These are phyloP conservation scores for Typha latifolia DNA, from an alignment of 176 grass and related monocot genomes.

Conservation along the genomic window DNA sequence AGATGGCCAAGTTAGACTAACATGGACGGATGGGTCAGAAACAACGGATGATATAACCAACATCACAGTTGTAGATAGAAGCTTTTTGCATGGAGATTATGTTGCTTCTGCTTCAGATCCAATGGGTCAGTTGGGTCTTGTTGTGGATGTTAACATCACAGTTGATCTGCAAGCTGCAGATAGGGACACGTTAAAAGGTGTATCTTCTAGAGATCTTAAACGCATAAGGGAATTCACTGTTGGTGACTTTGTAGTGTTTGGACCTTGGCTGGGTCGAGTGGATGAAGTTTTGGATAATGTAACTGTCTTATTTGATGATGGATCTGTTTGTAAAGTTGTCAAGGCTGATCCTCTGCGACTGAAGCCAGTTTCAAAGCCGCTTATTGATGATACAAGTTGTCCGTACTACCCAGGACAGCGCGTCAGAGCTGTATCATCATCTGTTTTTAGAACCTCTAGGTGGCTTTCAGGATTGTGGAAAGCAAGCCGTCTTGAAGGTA, in stretches of 20 bases:
- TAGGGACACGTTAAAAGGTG: slow-evolving; percentile 43
- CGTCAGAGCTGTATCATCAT: slow-evolving; percentile 64
- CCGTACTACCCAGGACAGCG: slow-evolving; percentile 91
- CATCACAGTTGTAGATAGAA: slow-evolving; percentile 55
- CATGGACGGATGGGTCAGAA: slow-evolving; percentile 53
- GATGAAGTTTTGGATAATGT: slow-evolving; percentile 92
- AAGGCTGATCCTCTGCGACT: slow-evolving; percentile 68
- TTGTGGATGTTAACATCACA: slow-evolving; percentile 48
- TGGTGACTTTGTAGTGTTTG: slow-evolving; percentile 77
- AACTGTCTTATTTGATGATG: slow-evolving; percentile 88
- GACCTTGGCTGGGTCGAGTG: slow-evolving; percentile 78
- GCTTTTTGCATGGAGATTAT: slow-evolving; percentile 75
- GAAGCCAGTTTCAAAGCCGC: slow-evolving; percentile 35
- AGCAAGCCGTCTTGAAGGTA: slow-evolving; percentile 69
- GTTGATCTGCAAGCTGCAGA: slow-evolving; percentile 58
- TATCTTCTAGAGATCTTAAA: slow-evolving; percentile 63
- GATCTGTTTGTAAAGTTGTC: slow-evolving; percentile 74
- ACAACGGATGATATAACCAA: slow-evolving; percentile 54
- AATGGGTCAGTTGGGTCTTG: slow-evolving; percentile 77
- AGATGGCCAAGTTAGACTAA: slow-evolving; percentile 62
- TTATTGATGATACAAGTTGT: slow-evolving; percentile 55
- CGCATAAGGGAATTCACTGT: slow-evolving; percentile 75
- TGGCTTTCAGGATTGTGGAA: slow-evolving; percentile 84
- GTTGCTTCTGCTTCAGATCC: slow-evolving; percentile 68
- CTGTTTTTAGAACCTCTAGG: slow-evolving; percentile 76